Percentiles rank a stretch among this genome's conserved stretches.
These are phyloP conservation scores for Populus tremula DNA, from an alignment of 345 rosid genomes.

Conservation along the genomic window DNA sequence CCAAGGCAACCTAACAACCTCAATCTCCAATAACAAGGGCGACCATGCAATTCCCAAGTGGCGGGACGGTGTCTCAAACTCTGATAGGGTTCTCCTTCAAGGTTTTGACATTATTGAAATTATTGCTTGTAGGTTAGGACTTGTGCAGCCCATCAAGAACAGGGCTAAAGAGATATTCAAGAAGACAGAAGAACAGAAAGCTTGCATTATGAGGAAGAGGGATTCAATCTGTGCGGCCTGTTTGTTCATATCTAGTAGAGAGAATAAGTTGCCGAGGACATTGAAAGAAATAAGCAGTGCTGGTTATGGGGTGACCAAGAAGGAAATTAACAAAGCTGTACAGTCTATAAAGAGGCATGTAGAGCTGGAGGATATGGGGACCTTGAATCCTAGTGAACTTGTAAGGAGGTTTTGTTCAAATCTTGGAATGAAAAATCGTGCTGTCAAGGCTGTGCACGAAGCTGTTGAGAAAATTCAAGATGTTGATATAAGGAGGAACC, in stretches of 20 bases:
- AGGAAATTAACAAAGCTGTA: slow-evolving; percentile 7
- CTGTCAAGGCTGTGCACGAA: slow-evolving; percentile 20
- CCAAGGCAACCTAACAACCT: slow-evolving; percentile 1
- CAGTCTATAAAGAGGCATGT: background rate
- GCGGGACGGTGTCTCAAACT: background rate
- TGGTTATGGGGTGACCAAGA: slow-evolving; percentile 8
- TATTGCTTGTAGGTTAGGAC: slow-evolving; percentile 10
- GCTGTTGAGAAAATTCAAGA: slow-evolving; percentile 14
- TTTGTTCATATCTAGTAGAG: slow-evolving; percentile 19
- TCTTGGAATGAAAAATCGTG: slow-evolving; percentile 15
- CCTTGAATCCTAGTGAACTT: slow-evolving; percentile 1
- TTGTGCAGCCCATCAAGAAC: background rate
- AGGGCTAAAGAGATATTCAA: slow-evolving; percentile 24
- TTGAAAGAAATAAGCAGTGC: slow-evolving; percentile 3
- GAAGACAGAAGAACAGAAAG: slow-evolving; percentile 6
- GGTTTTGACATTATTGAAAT: slow-evolving; percentile 4
- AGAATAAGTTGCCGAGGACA: slow-evolving; percentile 4
- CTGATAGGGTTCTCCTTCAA: background rate
- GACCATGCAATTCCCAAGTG: background rate
- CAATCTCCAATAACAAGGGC: background rate
- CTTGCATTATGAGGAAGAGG: slow-evolving; percentile 1
- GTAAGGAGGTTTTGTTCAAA: slow-evolving; percentile 20
- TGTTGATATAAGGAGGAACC: slow-evolving; percentile 23
- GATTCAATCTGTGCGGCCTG: slow-evolving; percentile 14
- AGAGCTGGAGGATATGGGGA: background rate